Percentiles rank a stretch among this genome's conserved stretches.
phyloP scores from a whole-genome alignment of 208 protist species.

The Novymonas esmeraldas region DNA sequence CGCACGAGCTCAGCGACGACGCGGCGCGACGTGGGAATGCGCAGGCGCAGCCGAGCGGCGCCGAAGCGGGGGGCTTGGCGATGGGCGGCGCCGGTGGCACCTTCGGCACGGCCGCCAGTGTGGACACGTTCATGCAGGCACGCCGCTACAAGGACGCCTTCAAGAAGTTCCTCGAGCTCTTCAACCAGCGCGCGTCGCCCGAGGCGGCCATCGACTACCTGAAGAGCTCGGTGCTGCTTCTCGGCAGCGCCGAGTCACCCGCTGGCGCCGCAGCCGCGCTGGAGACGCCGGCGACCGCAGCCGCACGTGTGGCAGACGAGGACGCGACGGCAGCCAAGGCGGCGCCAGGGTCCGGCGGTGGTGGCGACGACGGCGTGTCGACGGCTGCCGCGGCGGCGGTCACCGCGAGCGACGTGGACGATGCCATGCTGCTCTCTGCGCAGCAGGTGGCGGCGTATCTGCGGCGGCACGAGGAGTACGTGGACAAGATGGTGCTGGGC shows the following conservation, averaged over 20 bases:
- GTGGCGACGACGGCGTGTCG: background rate
- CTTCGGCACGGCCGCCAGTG: slow-evolving; percentile 7
- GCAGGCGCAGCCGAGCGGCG: background rate
- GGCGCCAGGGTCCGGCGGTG: background rate
- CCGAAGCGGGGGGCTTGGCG: background rate
- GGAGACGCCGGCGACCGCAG: background rate
- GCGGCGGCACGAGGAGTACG: slow-evolving; percentile 66
- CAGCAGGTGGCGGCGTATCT: slow-evolving; percentile 56
- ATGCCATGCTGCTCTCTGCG: slow-evolving; percentile 28
- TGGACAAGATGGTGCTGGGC: slow-evolving; percentile 80
- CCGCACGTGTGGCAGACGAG: background rate
- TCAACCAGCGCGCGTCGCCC: slow-evolving; percentile 60
- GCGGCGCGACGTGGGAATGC: slow-evolving; percentile 7
- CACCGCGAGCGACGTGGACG: slow-evolving; percentile 24
- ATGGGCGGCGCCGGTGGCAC: slow-evolving; percentile 1
- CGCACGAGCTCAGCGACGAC: slow-evolving; percentile 2
- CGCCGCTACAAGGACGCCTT: slow-evolving; percentile 73
- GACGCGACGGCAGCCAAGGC: background rate
- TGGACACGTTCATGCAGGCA: slow-evolving; percentile 52
- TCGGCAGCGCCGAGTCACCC: slow-evolving; percentile 2
- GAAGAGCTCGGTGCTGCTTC: slow-evolving; percentile 32
- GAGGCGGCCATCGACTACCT: slow-evolving; percentile 69
- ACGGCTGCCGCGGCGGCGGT: background rate
- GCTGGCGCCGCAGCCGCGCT: slow-evolving; percentile 5
- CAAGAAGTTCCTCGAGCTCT: slow-evolving; percentile 67